Conservation (phyloP, 2,329 filamentous ascomycete species). For the Anthostomella pinea region DNA sequence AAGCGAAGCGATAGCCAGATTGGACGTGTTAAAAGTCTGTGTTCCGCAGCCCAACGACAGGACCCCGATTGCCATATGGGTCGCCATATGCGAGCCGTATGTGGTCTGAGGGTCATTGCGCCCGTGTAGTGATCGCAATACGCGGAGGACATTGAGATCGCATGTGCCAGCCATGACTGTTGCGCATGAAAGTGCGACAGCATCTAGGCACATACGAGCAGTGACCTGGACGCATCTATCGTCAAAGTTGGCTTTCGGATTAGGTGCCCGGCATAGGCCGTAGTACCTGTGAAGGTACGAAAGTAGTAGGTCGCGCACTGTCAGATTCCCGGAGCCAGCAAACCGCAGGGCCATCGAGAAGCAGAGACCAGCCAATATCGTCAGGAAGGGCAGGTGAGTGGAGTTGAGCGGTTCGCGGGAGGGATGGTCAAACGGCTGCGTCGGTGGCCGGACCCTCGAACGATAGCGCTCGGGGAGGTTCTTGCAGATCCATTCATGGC, state of each 20-base stretch:
- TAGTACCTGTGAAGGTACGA: constrained; percentile 85
- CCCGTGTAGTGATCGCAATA: constrained; percentile 83
- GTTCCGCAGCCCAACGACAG: constrained; percentile 92
- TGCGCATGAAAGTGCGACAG: constrained; percentile 76
- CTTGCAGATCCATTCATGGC: constrained; percentile 68
- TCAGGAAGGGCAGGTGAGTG: constrained; percentile 86
- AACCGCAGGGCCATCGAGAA: constrained; percentile 74
- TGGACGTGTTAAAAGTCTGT: constrained; percentile 84
- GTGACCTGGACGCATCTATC: constrained; percentile 79
- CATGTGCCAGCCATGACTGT: constrained; percentile 96
- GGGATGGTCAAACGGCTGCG: constrained; percentile 42
- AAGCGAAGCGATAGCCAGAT: constrained; percentile 80
- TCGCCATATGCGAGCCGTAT: constrained; percentile 90
- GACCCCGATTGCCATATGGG: constrained; percentile 86
- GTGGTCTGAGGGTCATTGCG: constrained; percentile 79
- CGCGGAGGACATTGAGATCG: constrained; percentile 79
- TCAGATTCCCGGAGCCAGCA: constrained; percentile 66
- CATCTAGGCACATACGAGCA: constrained; percentile 85
- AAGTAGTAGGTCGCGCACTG: constrained; percentile 77
- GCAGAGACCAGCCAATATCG: constrained; percentile 85
- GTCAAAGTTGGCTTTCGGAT: constrained; percentile 62
- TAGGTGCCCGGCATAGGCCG: constrained; percentile 57
- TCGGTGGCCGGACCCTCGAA: constrained; percentile 55
- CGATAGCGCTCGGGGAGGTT: constrained; percentile 73
- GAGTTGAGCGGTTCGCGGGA: constrained; percentile 56